Evolutionary conservation across 2,329 filamentous ascomycete species (phyloP), one percentile per base, ranked within the genome.

Genomic region (Xylaria hypoxylon): DNA sequence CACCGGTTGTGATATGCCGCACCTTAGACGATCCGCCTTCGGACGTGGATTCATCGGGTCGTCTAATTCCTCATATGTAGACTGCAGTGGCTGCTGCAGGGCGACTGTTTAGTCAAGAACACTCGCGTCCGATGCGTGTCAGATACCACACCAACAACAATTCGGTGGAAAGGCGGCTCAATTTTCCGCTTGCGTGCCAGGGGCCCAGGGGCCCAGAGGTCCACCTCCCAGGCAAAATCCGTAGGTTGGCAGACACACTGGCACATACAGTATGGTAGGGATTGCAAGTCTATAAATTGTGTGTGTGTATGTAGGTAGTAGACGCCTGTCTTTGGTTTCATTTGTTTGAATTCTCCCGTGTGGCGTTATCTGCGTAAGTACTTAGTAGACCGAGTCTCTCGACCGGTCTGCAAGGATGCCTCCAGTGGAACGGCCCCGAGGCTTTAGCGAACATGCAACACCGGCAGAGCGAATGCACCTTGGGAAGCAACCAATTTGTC

Each of bases 391-490:
- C 56, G 57, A 58, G n/a, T 60, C 28, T 24, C 42, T 62, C 60
- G 67, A 69, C 57, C 57, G 64, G 67, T 68, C 64, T 67, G 64
- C 67, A 69, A 55, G 64, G 64, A 62, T 69, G 26, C 13, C 51
- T 51, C 31, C n/a, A 31, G 51, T 61, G 47, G 61, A 50, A 61
- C 44, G 33, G 51, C 53, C 40, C 56, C 33, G 51, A 61, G 47
- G 51, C 61, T 58, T 66, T 59, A 64, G 64, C 61, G 67, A 67
- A 38, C 40, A 58, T 69, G 64, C 67, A 69, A 44, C 45, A 55
- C 48, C 60, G 64, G 60, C 58, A 67, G 52, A 61, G 51, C 15
- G 38, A 53, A 67, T 59, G 64, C 60, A 58, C 42, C 42, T 59
- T 59, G 52, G 58, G 48, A 22, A 62, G 51, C 35, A 61, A 42